Percentiles rank a stretch among this genome's conserved stretches.
Conservation (phyloP, 352 stramenopile genomes). For the Globisporangium paddicum region DNA sequence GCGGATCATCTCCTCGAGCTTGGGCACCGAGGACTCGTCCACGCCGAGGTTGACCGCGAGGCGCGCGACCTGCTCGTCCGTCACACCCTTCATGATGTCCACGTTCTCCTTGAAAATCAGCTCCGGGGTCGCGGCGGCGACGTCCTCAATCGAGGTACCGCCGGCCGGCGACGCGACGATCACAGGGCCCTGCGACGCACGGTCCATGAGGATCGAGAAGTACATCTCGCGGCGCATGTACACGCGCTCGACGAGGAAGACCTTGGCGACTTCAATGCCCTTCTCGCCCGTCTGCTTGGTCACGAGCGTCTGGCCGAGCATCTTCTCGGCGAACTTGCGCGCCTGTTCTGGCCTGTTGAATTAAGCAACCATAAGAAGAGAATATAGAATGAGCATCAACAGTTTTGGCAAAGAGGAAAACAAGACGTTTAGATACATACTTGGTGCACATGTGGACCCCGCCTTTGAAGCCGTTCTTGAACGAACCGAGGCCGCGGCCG, state of each 20-base stretch:
- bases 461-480: conserved; percentile 97
- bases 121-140: conserved; percentile 92
- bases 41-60: conserved; percentile 75
- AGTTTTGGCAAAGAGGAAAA: background rate
- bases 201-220: conserved; percentile 98
- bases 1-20: conserved; percentile 70
- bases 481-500: conserved; percentile 93
- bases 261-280: conserved; percentile 87
- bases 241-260: conserved; percentile 91
- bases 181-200: conserved; percentile 91
- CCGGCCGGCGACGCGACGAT: conserved; percentile 94
- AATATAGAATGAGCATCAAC: background rate
- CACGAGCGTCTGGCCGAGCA: conserved; percentile 94
- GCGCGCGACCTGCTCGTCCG: conserved; percentile 66
- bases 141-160: conserved; percentile 97
- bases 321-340: conserved; percentile 80
- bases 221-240: conserved; percentile 97
- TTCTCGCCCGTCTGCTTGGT: conserved; percentile 93
- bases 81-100: conserved; percentile 92
- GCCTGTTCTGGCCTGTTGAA: conserved; percentile 55
- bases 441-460: conserved; percentile 96
- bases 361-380: background rate
- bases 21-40: conserved; percentile 36
- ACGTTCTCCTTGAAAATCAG: conserved; percentile 93
- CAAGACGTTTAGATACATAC: conserved; percentile 9